Evolutionary conservation across 2,329 filamentous ascomycete species (phyloP).

Genomic region (Venturia aucupariae): DNA sequence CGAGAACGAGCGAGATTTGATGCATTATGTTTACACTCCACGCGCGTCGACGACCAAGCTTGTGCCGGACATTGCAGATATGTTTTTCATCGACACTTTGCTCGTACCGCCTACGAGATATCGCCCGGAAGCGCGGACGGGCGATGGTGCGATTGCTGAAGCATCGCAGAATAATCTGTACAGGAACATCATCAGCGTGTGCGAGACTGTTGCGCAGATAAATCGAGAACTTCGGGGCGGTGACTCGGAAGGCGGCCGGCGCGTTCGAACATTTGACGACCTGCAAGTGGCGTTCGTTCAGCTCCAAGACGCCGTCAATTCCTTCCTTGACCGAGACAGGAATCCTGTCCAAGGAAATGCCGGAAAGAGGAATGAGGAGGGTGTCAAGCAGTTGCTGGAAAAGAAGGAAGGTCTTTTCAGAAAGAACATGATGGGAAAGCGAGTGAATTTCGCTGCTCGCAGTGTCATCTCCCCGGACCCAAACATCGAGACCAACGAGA

Average conservation of each 20-base stretch:
- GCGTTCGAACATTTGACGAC: conserved; percentile 58
- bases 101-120: conserved; percentile 89
- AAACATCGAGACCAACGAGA: conserved; percentile 98
- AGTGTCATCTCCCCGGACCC: conserved; percentile 98
- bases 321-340: conserved; percentile 81
- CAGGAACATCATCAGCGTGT: conserved; percentile 70
- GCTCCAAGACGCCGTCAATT: conserved; percentile 83
- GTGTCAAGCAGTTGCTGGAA: conserved; percentile 95
- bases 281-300: conserved; percentile 74
- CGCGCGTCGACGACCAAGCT: conserved; percentile 51
- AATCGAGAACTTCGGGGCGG: conserved; percentile 56
- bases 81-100: conserved; percentile 86
- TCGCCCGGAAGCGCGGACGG: conserved; percentile 75
- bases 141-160: conserved; percentile 66
- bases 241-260: conserved; percentile 32
- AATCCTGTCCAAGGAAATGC: conserved; percentile 74
- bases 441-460: conserved; percentile 94
- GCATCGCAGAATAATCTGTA: conserved; percentile 82
- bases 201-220: conserved; percentile 64
- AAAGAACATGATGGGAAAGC: conserved; percentile 99
- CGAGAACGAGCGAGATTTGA: conserved; percentile 73
- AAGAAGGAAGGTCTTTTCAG: conserved; percentile 98
- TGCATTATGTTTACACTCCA: conserved; percentile 77
- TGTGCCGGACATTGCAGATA: conserved; percentile 59
- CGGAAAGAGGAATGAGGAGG: conserved; percentile 72